phyloP scores from a whole-genome alignment of 2,329 filamentous ascomycete genomes.

The Colletotrichum eremochloae region DNA sequence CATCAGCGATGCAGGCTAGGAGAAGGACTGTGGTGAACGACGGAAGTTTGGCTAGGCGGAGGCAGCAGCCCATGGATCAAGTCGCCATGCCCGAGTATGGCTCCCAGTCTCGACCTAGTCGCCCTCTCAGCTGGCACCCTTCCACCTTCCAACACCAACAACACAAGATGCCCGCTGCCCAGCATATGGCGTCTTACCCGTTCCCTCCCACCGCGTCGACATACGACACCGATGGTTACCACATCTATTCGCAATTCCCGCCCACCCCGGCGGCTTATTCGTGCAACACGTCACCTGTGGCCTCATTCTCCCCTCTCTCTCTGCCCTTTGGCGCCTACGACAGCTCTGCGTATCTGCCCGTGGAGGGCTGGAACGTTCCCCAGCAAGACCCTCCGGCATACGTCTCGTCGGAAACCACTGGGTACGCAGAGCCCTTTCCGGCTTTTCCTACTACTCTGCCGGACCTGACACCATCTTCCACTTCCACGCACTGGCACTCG shows the following conservation, averaged over 20 bases:
- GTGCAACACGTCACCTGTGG: constrained; percentile 68
- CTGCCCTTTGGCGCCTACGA: constrained; percentile 59
- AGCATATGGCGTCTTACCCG: constrained; percentile 55
- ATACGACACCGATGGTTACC: constrained; percentile 58
- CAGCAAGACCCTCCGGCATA: constrained; percentile 50
- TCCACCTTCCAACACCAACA: constrained; percentile 61
- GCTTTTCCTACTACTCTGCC: constrained; percentile 42
- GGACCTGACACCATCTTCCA: constrained; percentile 45
- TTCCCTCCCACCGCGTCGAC: constrained; percentile 54
- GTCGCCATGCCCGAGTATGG: constrained; percentile 53
- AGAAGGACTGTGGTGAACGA: constrained; percentile 71
- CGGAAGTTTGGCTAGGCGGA: constrained; percentile 58
- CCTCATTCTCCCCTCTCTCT: constrained; percentile 67
- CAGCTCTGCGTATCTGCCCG: constrained; percentile 56
- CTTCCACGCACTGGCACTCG: constrained; percentile 56
- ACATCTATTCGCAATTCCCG: constrained; percentile 59
- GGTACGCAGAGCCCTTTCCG: constrained; percentile 51
- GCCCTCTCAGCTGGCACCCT: constrained; percentile 84
- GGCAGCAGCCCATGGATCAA: constrained; percentile 62
- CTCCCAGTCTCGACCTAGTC: constrained; percentile 56
- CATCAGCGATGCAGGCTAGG: constrained; percentile 61
- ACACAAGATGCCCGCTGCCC: constrained; percentile 48
- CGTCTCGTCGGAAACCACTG: constrained; percentile 45
- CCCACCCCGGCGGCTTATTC: constrained; percentile 69
- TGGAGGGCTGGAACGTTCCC: constrained; percentile 54